Evolutionary conservation across 1,139 yeast species (phyloP).

Genomic region (Spathaspora sp.): DNA sequence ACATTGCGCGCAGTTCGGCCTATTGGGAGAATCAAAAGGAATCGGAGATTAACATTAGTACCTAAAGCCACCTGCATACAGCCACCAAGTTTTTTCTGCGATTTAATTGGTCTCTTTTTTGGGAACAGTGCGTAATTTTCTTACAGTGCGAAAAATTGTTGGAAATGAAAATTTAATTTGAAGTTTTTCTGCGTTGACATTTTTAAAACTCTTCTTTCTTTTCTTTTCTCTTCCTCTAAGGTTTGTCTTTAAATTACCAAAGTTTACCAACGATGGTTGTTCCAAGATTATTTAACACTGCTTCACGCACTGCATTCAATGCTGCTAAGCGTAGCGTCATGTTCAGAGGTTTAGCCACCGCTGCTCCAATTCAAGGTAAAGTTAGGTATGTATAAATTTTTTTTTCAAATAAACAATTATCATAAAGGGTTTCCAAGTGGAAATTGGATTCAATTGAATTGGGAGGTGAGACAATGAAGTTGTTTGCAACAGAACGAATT

Average conservation of each 20-base stretch:
- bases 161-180: not conserved
- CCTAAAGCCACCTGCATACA: conserved; percentile 5
- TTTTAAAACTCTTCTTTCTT: conserved; percentile 10
- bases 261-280: conserved; percentile 54
- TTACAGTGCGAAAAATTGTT: not conserved
- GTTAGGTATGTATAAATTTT: conserved; percentile 67
- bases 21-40: not conserved
- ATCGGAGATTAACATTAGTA: not conserved
- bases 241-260: conserved; percentile 15
- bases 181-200: not conserved
- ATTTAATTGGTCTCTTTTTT: conserved; percentile 3
- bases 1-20: not conserved
- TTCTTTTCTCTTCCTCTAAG: conserved; percentile 15
- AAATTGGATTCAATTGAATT: not conserved
- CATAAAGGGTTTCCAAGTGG: not conserved
- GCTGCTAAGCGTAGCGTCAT: conserved; percentile 83
- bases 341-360: conserved; percentile 87
- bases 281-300: conserved; percentile 90
- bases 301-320: conserved; percentile 86
- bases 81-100: conserved; percentile 2
- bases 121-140: too few species aligned
- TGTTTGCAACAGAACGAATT: not conserved
- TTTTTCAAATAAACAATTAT: not conserved
- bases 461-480: not conserved
- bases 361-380: conserved; percentile 82